A percentile compares a stretch with the other conserved stretches of the same genome.
These are phyloP conservation scores for Bryoglossum gracile DNA, from an alignment of 495 filamentous ascomycete species.

Conservation along the genomic window DNA sequence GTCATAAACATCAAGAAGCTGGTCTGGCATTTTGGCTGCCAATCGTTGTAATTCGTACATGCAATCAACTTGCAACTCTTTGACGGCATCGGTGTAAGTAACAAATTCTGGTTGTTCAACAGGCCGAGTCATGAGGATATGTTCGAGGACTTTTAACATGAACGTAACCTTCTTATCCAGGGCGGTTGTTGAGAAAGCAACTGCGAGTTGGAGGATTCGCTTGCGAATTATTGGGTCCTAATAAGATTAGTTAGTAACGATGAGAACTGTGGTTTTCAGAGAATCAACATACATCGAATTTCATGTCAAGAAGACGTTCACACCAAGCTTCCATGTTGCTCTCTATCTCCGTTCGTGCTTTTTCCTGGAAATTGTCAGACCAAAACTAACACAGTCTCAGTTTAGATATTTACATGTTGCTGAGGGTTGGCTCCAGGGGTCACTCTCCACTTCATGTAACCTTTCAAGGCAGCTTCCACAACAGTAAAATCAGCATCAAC, in stretches of 20 bases:
- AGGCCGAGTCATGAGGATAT: conserved; percentile 76
- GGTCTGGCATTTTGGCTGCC: conserved; percentile 82
- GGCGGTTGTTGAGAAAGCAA: conserved; percentile 76
- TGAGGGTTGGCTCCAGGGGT: conserved; percentile 45
- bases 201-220: conserved; percentile 72
- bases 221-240: conserved; percentile 83
- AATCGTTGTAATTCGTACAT: conserved; percentile 83
- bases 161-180: conserved; percentile 70
- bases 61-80: conserved; percentile 72
- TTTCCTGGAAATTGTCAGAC: conserved; percentile 36
- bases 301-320: conserved; percentile 60
- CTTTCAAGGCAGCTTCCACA: conserved; percentile 84
- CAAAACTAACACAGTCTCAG: conserved; percentile 10
- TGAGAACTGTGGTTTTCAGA: not conserved
- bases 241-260: not conserved
- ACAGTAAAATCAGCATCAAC: conserved; percentile 87
- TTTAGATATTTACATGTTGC: conserved; percentile 33
- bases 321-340: conserved; percentile 75
- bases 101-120: conserved; percentile 58
- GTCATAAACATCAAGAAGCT: conserved; percentile 81
- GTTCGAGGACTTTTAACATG: conserved; percentile 80
- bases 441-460: conserved; percentile 74
- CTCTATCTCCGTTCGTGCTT: conserved; percentile 54
- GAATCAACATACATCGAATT: conserved; percentile 41
- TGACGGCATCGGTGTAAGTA: conserved; percentile 83